phyloP scores from a whole-genome alignment of 495 filamentous ascomycete genomes.

The Tuber umbilicatum region DNA sequence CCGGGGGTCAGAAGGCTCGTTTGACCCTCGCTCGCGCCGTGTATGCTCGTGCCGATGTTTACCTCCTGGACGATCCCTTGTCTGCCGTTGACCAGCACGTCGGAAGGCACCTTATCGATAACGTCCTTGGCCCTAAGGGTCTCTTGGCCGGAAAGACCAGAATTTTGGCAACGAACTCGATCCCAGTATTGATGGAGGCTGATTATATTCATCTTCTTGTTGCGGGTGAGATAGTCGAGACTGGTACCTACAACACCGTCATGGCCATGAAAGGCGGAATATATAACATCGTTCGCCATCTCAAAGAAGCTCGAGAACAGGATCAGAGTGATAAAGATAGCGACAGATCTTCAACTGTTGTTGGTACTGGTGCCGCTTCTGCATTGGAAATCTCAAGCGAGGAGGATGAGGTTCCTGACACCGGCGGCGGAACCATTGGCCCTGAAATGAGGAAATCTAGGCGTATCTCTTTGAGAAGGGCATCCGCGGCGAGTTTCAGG shows the following conservation, averaged over 20 bases:
- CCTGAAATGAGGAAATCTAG: constrained; percentile 51
- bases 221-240: constrained; percentile 76
- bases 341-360: constrained; percentile 52
- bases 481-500: constrained; percentile 83
- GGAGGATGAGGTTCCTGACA: constrained; percentile 48
- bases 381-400: constrained; percentile 47
- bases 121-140: constrained; percentile 79
- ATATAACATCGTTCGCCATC: constrained; percentile 60
- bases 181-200: constrained; percentile 79
- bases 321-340: constrained; percentile 55
- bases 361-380: constrained; percentile 46
- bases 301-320: constrained; percentile 62
- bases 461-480: constrained; percentile 71
- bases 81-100: constrained; percentile 98
- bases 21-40: constrained; percentile 93
- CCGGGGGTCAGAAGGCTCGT: constrained; percentile 92
- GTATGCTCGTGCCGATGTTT: constrained; percentile 95
- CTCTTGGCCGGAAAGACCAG: constrained; percentile 80
- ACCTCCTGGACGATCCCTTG: constrained; percentile 86
- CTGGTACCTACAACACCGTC: constrained; percentile 80
- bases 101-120: constrained; percentile 86
- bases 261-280: constrained; percentile 92
- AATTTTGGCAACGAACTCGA: constrained; percentile 92
- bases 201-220: constrained; percentile 78
- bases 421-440: constrained; percentile 9